These are phyloP conservation scores for Beauveria medogensis DNA, from an alignment of 2,329 filamentous ascomycete genomes.

Conservation along the genomic window DNA sequence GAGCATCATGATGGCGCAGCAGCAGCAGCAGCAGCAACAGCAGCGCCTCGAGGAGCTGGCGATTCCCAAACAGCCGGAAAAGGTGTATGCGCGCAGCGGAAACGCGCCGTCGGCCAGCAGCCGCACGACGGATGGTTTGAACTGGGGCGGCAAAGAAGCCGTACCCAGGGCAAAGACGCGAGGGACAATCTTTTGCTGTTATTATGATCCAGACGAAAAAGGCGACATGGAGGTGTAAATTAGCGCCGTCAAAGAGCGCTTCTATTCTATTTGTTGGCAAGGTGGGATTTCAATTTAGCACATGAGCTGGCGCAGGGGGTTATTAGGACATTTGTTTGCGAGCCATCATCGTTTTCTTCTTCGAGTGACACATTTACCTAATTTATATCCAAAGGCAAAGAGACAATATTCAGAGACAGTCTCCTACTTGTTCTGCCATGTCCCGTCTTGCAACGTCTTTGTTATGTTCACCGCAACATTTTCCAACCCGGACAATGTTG, in stretches of 20 bases:
- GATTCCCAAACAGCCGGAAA: background rate
- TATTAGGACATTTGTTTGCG: background rate
- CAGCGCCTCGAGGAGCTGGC: background rate
- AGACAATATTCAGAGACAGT: no score
- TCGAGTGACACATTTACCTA: background rate
- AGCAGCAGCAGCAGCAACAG: no score
- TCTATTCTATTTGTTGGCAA: background rate
- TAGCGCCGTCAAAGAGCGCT: background rate
- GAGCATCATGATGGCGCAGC: background rate
- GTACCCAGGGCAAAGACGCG: slow-evolving; percentile 3
- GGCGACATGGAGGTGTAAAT: background rate
- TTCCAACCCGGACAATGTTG: slow-evolving; percentile 20
- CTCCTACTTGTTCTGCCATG: background rate
- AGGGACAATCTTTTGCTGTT: slow-evolving; percentile 8
- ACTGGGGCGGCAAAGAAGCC: background rate
- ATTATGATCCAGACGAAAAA: slow-evolving; percentile 8
- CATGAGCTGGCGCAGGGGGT: background rate
- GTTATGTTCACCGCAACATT: background rate
- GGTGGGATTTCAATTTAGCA: background rate
- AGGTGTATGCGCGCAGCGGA: background rate
- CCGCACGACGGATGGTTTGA: background rate
- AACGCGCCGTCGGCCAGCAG: background rate
- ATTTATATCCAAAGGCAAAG: no score
- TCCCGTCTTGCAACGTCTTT: background rate
- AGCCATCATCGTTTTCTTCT: no score